Evolutionary conservation across 305 asterid species (phyloP), one percentile per base, ranked within the genome.

Genomic region (Coffea humblotiana): DNA sequence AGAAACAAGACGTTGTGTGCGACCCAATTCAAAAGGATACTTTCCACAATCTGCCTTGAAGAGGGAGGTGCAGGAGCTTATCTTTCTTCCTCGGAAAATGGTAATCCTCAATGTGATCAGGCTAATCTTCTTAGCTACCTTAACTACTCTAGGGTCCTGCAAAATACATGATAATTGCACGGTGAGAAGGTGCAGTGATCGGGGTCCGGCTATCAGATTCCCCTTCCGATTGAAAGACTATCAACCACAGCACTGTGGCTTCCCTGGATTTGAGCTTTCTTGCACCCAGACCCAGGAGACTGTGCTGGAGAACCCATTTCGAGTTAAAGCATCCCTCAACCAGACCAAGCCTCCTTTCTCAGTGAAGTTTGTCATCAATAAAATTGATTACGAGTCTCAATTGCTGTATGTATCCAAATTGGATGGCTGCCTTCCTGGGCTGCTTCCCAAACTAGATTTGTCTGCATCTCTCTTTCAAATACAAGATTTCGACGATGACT

Each of bases 151-250:
- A 37, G 43, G 43, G 5, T 37, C 43, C 43, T 37, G 43, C 6
- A 4, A 37, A 2, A 37, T 5, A 37, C 43, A 37, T 37, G 43
- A 37, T 37, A 37, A 2, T 37, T 37, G 43, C 43, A 37, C 43
- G 0, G 43, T 2, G 43, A 37, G 43, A 4, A 84, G 83, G 43
- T 92, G 91, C 78, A 75, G 88, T 25, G 47, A 35, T 0, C 43
- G 2, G 43, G 88, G 87, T 21, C 93, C 90, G 1, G 40, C 49
- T 0, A 72, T 89, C 80, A 88, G 89, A 35, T 92, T 89, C 72
- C 89, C 87, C 32, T 84, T 84, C 82, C 32, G 61, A 60, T 84
- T 86, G 3, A 66, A 80, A 69, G 83, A 72, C 69, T 78, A 13
- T 23, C 89, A 86, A 64, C 81, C 83, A 1, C 78, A 32, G 15